Evolutionary conservation across 2,329 filamentous ascomycete species (phyloP).

Genomic region (Cytospora mali): DNA sequence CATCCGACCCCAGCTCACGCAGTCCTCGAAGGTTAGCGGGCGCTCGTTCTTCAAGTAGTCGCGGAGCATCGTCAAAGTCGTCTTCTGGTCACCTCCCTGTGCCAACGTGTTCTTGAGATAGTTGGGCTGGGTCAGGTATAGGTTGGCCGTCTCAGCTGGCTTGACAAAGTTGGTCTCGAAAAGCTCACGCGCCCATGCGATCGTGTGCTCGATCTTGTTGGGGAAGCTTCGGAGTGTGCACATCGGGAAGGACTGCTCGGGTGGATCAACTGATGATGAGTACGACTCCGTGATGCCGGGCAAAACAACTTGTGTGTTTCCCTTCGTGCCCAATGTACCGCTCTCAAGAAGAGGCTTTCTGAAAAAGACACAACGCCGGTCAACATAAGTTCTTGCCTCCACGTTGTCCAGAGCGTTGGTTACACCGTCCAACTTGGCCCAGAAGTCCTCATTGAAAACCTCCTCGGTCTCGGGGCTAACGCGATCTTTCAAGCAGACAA

Average conservation of each 20-base stretch:
- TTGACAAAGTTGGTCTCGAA: slow-evolving; percentile 95
- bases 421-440: slow-evolving; percentile 83
- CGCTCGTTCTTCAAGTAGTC: slow-evolving; percentile 92
- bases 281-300: slow-evolving; percentile 94
- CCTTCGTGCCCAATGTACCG: slow-evolving; percentile 97
- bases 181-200: slow-evolving; percentile 94
- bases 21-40: slow-evolving; percentile 91
- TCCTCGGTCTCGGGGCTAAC: slow-evolving; percentile 91
- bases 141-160: slow-evolving; percentile 89
- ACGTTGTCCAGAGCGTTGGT: slow-evolving; percentile 98
- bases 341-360: slow-evolving; percentile 94
- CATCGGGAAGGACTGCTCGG: slow-evolving; percentile 99
- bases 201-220: slow-evolving; percentile 97
- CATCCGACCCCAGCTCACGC: slow-evolving; percentile 90
- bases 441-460: slow-evolving; percentile 93
- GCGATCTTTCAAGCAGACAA: slow-evolving; percentile 82
- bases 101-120: slow-evolving; percentile 87
- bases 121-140: slow-evolving; percentile 88
- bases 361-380: slow-evolving; percentile 97
- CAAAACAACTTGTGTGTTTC: slow-evolving; percentile 94
- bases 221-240: slow-evolving; percentile 97
- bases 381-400: slow-evolving; percentile 94
- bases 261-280: slow-evolving; percentile 89
- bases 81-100: slow-evolving; percentile 93
- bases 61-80: slow-evolving; percentile 85